Base-by-base conservation (phyloP, 2,329 filamentous ascomycete species). In the Teratosphaeria pseudoeucalypti region DNA sequence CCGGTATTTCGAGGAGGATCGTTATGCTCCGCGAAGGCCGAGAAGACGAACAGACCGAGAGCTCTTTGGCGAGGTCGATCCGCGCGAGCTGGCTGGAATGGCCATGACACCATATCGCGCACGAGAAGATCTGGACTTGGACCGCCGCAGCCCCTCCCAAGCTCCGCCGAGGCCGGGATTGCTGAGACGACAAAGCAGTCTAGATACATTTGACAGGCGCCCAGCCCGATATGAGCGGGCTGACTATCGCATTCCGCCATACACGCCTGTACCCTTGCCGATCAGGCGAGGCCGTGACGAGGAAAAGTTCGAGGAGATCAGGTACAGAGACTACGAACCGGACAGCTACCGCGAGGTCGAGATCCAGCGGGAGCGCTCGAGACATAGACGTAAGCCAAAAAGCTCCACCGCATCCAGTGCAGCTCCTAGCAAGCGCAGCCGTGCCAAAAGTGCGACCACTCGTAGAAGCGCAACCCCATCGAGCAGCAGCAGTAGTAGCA, bases 201-300 rank as follows among this genome's bases (percentile, higher is more conserved):
- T 96, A 47, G 92, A 96, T 72, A 95, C 89, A 0, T 96, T 90
- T 70, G 92, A 96, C 74, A 85, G 91, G 55, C 85, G 85, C 32
- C 87, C 89, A 1, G 67, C 79, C 58, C 79, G 82, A 53, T 80
- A 81, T 62, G 79, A 86, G 43, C 74, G 80, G 23, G 82, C 85
- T 57, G 84, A 88, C 62, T 85, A 85, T 65, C 79, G 81, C n/a
- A 79, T 82, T n/a, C 83, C 84, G 61, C 63, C 71, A 9, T 84
- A 86, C n/a, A 84, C 89, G 34, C 85, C 86, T 10, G 81, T 90
- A 52, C 88, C 87, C 19, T 81, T 86, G 64, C 81, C 85, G 1
- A 77, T 80, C 37, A 76, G 76, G 58, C 76, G 76, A 59, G 79
- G 81, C 63, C 82, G 54, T 75, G 27, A 55, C 27, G 47, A 84